Evolutionary conservation across 2,329 filamentous ascomycete genomes (phyloP), one percentile per base, ranked within the genome.

Genomic region (Pleoardoris graminearum): DNA sequence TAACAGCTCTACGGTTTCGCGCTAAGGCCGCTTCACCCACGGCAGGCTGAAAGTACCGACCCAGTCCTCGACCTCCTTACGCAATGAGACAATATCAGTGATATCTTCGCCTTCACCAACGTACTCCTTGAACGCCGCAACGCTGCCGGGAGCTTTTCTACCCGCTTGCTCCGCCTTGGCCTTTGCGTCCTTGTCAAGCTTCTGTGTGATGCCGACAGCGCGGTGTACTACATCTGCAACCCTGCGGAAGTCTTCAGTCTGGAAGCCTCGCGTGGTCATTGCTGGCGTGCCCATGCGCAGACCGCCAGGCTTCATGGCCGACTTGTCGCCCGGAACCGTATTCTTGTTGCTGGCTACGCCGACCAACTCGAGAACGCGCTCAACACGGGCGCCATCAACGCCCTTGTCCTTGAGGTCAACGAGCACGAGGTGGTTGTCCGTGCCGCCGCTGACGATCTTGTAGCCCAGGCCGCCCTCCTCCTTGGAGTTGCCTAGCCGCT

Each of bases 291-390:
- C 94, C 68, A 99, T 96, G 66, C 94, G 91, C 76, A 99, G 87
- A 81, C 94, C 94, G 71, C 87, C 91, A 49, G 94, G 94, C 60
- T 91, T 96, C 63, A 99, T 85, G 43, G 94, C 94, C 53, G 90
- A 96, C 83, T 96, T 97, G 83, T 99, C 94, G 59, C 94, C 94
- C 35, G 94, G 94, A 54, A 96, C 94, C 55, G 90, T 88, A 85
- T 99, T 99, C 87, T 99, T 99, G 87, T 99, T 99, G 85, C 91
- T 96, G 58, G 94, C 92, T 76, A 99, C 96, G 82, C 96, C 96
- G 79, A 97, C 94, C 76, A 95, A 89, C 82, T 99, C 94, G 17
- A 99, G 87, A 54, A 99, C 89, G 57, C 90, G 88, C 83, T 99
- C 94, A 36, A 97, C 89, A 76, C 94, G 91, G 53, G 94, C 94